A percentile compares a stretch with the other conserved stretches of the same genome.
phyloP scores from a whole-genome alignment of 495 filamentous ascomycete species.

The Glonium stellatum region DNA sequence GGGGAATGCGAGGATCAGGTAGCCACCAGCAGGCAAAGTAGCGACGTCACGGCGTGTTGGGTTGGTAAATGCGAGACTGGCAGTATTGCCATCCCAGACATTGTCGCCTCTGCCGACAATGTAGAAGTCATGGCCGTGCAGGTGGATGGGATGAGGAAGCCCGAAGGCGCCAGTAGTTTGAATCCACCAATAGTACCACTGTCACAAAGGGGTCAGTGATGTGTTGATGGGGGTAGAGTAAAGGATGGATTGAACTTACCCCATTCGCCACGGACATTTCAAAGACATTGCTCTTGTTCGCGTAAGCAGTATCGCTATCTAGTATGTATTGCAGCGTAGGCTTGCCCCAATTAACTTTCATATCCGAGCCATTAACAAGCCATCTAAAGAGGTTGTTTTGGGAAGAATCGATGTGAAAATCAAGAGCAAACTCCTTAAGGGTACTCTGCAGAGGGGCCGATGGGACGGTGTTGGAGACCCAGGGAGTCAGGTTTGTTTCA shows the following conservation, averaged over 20 bases:
- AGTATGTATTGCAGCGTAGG: slow-evolving; percentile 32
- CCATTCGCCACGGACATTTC: slow-evolving; percentile 25
- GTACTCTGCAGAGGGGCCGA: slow-evolving; percentile 14
- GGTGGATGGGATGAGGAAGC: slow-evolving; percentile 34
- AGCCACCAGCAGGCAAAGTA: slow-evolving; percentile 31
- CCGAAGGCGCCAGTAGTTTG: slow-evolving; percentile 24
- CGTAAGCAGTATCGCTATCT: slow-evolving; percentile 23
- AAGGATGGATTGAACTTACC: slow-evolving; percentile 4
- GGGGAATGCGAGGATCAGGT: slow-evolving; percentile 31
- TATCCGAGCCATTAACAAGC: slow-evolving; percentile 33
- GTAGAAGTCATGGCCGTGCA: slow-evolving; percentile 38
- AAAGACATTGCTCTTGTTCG: slow-evolving; percentile 31
- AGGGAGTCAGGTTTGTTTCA: slow-evolving; percentile 19
- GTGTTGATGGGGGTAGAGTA: background rate
- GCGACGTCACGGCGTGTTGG: slow-evolving; percentile 32
- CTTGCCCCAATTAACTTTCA: slow-evolving; percentile 32
- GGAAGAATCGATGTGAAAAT: slow-evolving; percentile 17
- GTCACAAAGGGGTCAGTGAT: background rate
- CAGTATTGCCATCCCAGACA: slow-evolving; percentile 22
- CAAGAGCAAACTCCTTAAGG: slow-evolving; percentile 26
- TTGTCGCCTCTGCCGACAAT: slow-evolving; percentile 27
- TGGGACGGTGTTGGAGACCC: slow-evolving; percentile 29
- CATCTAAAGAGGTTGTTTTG: slow-evolving; percentile 32
- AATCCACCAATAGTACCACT: slow-evolving; percentile 39
- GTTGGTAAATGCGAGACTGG: slow-evolving; percentile 26